Base-by-base conservation (phyloP, 495 filamentous ascomycete species). In the Trichoderma erinaceum region DNA sequence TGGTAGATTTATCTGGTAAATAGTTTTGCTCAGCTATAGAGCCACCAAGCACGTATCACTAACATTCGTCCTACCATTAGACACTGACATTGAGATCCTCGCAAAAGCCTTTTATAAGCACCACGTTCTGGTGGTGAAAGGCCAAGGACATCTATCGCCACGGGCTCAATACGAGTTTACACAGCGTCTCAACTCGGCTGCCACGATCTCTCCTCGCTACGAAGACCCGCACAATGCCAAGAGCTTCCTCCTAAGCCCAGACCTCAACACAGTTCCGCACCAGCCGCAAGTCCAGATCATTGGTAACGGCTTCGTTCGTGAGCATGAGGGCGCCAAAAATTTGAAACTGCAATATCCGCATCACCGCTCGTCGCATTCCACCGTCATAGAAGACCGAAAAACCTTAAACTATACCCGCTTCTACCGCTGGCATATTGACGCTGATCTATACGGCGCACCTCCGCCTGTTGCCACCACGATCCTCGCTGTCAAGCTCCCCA, bases 381-480 rank as follows among this genome's bases (percentile, higher is more conserved):
- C 85, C 50, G 71, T 81, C 52, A 85, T 92, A 71, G 82, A 87
- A 12, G 81, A 79, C 27, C 81, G 83, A 3, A 85, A 90, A 52
- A 88, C 91, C 69, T 78, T 88, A 23, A 82, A 84, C 50, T 85
- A 81, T 75, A 91, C 89, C 8, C 85, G 89, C 32, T 92, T 91
- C 75, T 91, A 89, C 75, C 80, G 89, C 43, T 92, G 89, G 89
- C 89, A 92, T 71, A 91, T 92, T 66, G 89, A 92, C 73, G 89
- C 89, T 13, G 89, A 89, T 5, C 78, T 91, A 4, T 92, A 92
- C 73, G 89, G 84, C n/a, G 80, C 89, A n/a, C 84, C 90, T 43
- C 89, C 89, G 1, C 88, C 89, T 2, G 77, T 85, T 46, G 89
- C 89, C 10, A 92, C 89, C 0, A 87, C 88, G 0, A 79, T 92